These are phyloP conservation scores for Elsinoe australis DNA, from an alignment of 2,329 filamentous ascomycete species.

Conservation along the genomic window DNA sequence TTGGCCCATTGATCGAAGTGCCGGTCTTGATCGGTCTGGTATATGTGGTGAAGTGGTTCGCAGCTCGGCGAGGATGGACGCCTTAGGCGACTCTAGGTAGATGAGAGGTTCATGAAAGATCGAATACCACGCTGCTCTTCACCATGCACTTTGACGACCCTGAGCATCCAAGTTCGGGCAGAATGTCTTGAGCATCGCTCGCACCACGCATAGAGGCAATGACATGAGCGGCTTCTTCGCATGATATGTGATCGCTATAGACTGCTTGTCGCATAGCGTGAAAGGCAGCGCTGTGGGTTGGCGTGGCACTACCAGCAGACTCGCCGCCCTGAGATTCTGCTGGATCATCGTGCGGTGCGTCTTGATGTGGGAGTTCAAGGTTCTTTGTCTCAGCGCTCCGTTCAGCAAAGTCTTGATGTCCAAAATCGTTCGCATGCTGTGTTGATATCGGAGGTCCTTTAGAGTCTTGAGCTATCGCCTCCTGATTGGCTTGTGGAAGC, in stretches of 20 bases:
- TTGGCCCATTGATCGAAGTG: constrained; percentile 80
- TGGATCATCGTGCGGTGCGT: too few species aligned
- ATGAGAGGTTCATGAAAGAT: neutral
- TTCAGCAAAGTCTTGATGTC: too few species aligned
- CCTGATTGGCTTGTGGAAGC: too few species aligned
- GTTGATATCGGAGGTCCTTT: too few species aligned
- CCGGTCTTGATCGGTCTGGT: constrained; percentile 72
- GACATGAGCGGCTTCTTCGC: constrained; percentile 10
- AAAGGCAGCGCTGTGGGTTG: too few species aligned
- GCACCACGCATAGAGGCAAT: constrained; percentile 9
- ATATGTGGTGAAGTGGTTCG: constrained; percentile 60
- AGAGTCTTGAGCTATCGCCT: too few species aligned
- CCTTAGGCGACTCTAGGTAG: neutral
- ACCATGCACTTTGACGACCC: constrained; percentile 2
- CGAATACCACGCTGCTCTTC: constrained; percentile 10
- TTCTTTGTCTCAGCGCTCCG: too few species aligned
- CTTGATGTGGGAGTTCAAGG: too few species aligned
- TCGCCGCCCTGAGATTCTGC: too few species aligned
- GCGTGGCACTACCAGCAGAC: too few species aligned
- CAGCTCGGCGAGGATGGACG: constrained; percentile 47
- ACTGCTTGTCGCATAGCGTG: neutral
- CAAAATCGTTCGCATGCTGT: too few species aligned
- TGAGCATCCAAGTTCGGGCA: constrained; percentile 7
- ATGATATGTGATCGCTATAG: constrained; percentile 6
- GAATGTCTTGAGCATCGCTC: neutral